Conservation (phyloP, 768 basidiomycete genomes). For the Crepidotus variabilis region DNA sequence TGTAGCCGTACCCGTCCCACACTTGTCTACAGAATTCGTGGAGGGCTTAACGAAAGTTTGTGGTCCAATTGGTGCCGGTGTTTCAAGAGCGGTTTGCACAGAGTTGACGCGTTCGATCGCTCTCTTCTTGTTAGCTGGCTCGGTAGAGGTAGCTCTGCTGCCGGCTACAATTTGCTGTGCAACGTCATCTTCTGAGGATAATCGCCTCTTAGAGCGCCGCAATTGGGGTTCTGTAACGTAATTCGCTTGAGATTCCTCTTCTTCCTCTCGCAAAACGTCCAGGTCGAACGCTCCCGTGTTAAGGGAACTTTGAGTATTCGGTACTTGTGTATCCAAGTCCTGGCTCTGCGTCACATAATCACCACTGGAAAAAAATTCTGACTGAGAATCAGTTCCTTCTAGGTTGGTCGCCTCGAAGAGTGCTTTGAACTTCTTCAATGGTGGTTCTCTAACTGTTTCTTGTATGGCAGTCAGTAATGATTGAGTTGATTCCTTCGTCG, state of each 20-base stretch:
- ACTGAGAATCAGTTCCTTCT: conserved; percentile 26
- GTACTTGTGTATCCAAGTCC: conserved; percentile 7
- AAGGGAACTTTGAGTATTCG: conserved; percentile 10
- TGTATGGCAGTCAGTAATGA: conserved; percentile 14
- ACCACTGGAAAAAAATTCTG: conserved; percentile 17
- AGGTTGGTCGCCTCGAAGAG: conserved; percentile 67
- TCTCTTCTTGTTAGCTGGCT: conserved; percentile 35
- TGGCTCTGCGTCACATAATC: conserved; percentile 29
- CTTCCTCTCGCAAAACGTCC: conserved; percentile 48
- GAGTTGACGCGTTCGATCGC: conserved; percentile 37
- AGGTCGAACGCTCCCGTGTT: conserved; percentile 19
- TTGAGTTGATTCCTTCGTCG: conserved; percentile 14
- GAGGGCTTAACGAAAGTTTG: conserved; percentile 21
- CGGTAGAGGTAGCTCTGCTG: conserved; percentile 10
- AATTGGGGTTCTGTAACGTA: conserved; percentile 6
- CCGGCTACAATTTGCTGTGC: conserved; percentile 36
- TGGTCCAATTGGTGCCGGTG: not conserved
- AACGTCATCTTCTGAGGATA: conserved; percentile 32
- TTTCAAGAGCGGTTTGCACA: conserved; percentile 17
- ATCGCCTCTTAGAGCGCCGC: conserved; percentile 35
- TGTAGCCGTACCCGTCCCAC: conserved; percentile 27
- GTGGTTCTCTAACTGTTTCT: conserved; percentile 41
- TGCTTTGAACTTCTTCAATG: conserved; percentile 66
- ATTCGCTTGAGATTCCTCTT: conserved; percentile 36
- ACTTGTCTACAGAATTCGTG: conserved; percentile 15